Percentiles rank a stretch among this genome's conserved stretches.
These are phyloP conservation scores for Fusarium devonianum DNA, from an alignment of 2,329 filamentous ascomycete species.

Conservation along the genomic window DNA sequence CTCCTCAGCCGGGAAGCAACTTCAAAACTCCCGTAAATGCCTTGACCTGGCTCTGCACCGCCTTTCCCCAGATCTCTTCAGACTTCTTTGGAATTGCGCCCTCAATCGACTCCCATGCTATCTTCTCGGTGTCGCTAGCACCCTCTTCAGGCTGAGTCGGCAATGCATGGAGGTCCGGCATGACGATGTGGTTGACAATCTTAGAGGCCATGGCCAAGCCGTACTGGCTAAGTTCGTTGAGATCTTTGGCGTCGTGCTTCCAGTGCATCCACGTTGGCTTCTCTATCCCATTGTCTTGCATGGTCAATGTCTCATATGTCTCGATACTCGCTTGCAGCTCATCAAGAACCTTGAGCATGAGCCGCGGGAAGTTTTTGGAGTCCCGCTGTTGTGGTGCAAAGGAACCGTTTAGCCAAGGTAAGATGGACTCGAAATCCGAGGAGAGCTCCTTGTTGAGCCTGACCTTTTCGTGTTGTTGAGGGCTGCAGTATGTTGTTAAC, in stretches of 20 bases:
- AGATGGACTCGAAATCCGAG: conserved; percentile 13
- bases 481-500: conserved; percentile 8
- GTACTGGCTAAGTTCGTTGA: conserved; percentile 41
- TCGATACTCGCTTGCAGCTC: conserved; percentile 30
- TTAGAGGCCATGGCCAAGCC: conserved; percentile 36
- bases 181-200: conserved; percentile 39
- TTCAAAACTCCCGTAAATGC: conserved; percentile 36
- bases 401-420: conserved; percentile 30
- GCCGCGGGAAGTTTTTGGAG: conserved; percentile 5
- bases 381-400: not conserved
- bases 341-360: conserved; percentile 26
- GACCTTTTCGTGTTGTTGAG: not conserved
- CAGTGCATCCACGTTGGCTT: conserved; percentile 44
- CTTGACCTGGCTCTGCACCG: conserved; percentile 41
- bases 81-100: conserved; percentile 30
- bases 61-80: conserved; percentile 45
- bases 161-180: conserved; percentile 31
- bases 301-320: conserved; percentile 38
- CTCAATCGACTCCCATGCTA: conserved; percentile 47
- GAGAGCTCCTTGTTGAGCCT: conserved; percentile 11
- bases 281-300: conserved; percentile 24
- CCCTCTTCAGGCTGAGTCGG: conserved; percentile 11
- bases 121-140: conserved; percentile 41
- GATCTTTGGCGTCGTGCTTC: conserved; percentile 44
- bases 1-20: conserved; percentile 29